A percentile compares a stretch with the other conserved stretches of the same genome.
Conservation (phyloP, 2,329 filamentous ascomycete species). For the Fusarium chaquense region DNA sequence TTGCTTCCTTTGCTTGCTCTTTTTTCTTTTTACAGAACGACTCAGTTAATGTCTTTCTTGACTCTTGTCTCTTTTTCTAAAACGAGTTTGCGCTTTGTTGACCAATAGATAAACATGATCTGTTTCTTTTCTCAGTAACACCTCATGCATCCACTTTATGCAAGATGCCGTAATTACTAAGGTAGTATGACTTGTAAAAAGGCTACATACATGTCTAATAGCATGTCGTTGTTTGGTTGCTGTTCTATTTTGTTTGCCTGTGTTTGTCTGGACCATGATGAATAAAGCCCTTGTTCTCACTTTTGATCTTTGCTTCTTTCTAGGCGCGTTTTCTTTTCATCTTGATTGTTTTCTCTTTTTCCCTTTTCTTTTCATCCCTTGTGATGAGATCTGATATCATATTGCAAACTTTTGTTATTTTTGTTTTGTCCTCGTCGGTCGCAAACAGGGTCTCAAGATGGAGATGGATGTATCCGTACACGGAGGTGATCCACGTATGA, state of each 20-base stretch:
- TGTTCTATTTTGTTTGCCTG: conserved; percentile 7
- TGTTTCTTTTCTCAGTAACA: conserved; percentile 33
- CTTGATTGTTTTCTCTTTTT: conserved; percentile 15
- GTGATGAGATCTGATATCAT: conserved; percentile 22
- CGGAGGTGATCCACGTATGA: not conserved
- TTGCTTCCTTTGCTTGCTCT: not conserved
- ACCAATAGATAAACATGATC: conserved; percentile 9
- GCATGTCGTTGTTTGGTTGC: not conserved
- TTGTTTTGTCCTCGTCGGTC: not conserved
- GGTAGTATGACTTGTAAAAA: not conserved
- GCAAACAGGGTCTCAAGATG: conserved; percentile 1
- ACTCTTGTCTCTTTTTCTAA: not conserved
- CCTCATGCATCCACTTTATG: conserved; percentile 33
- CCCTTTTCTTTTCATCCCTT: not conserved
- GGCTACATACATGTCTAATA: not conserved
- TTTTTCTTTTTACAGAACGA: not conserved
- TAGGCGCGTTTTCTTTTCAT: not conserved
- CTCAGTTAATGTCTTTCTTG: conserved; percentile 40
- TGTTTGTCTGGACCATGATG: not conserved
- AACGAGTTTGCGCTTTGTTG: not conserved
- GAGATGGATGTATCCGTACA: not conserved
- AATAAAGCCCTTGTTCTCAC: conserved; percentile 21
- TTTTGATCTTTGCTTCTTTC: conserved; percentile 21
- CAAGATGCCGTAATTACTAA: conserved; percentile 26
- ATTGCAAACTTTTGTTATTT: conserved; percentile 2